Percentiles rank a stretch among this genome's conserved stretches.
Evolutionary conservation across 2,329 filamentous ascomycete species (phyloP).

Genomic region (Hypoxylon sp.): DNA sequence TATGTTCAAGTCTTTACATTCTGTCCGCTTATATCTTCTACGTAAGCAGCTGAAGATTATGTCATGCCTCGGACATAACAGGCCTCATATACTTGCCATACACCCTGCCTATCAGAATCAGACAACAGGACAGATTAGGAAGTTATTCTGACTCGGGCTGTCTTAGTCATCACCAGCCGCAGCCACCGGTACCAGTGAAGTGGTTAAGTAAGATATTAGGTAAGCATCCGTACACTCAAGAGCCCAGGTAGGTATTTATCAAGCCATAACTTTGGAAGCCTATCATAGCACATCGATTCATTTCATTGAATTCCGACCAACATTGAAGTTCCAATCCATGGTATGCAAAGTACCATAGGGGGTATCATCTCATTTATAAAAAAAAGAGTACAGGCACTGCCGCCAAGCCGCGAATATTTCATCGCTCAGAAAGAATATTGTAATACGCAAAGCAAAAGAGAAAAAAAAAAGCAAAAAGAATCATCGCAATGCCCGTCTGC

Average conservation of each 20-base stretch:
- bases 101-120: background rate
- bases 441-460: too few species aligned
- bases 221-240: background rate
- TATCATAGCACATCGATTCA: background rate
- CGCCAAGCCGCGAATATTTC: constrained; percentile 2
- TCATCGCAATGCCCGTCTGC: background rate
- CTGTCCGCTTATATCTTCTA: background rate
- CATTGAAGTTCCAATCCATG: constrained; percentile 12
- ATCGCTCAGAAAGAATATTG: background rate
- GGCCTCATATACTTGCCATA: background rate
- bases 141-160: background rate
- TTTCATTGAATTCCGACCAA: constrained; percentile 6
- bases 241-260: background rate
- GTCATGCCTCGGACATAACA: background rate
- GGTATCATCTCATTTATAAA: constrained; percentile 26
- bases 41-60: background rate
- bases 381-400: background rate
- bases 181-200: background rate
- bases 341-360: constrained; percentile 24
- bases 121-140: background rate
- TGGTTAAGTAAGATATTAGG: background rate
- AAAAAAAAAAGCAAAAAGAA: background rate
- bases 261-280: background rate
- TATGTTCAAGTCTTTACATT: background rate
- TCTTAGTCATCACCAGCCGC: background rate